Percentiles rank a stretch among this genome's conserved stretches.
These are phyloP conservation scores for Lentinus brumalis DNA, from an alignment of 768 basidiomycete species.

Conservation along the genomic window DNA sequence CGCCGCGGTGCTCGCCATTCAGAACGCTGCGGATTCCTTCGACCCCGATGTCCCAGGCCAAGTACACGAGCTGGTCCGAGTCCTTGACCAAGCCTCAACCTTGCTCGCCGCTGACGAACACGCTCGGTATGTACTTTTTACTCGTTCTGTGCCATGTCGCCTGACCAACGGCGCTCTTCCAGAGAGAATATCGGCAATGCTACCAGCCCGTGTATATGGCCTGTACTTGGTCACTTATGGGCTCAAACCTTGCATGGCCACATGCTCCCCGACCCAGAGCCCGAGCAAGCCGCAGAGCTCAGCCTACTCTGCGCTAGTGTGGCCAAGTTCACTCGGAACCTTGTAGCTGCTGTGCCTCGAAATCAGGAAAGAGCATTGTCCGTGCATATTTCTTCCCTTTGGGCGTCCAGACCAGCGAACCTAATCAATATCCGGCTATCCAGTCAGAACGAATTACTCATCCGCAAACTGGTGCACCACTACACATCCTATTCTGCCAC, in stretches of 20 bases:
- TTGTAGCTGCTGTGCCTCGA: slow-evolving; percentile 71
- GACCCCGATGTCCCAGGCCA: slow-evolving; percentile 36
- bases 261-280: slow-evolving; percentile 43
- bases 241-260: slow-evolving; percentile 26
- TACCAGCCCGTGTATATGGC: slow-evolving; percentile 53
- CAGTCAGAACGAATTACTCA: slow-evolving; percentile 71
- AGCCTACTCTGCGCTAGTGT: slow-evolving; percentile 36
- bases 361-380: slow-evolving; percentile 79
- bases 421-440: neutral
- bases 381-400: slow-evolving; percentile 33
- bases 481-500: slow-evolving; percentile 78
- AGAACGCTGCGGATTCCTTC: slow-evolving; percentile 45
- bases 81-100: neutral
- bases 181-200: slow-evolving; percentile 39
- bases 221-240: slow-evolving; percentile 59
- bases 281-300: slow-evolving; percentile 38
- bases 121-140: neutral
- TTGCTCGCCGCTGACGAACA: neutral
- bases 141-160: neutral
- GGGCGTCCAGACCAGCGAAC: neutral
- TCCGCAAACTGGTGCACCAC: slow-evolving; percentile 67
- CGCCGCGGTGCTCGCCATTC: slow-evolving; percentile 35
- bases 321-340: slow-evolving; percentile 81
- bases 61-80: slow-evolving; percentile 25
- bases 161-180: slow-evolving; percentile 3